Conservation (phyloP, 202 grass and related monocot genomes). For the Schoenoplectus tabernaemontani region DNA sequence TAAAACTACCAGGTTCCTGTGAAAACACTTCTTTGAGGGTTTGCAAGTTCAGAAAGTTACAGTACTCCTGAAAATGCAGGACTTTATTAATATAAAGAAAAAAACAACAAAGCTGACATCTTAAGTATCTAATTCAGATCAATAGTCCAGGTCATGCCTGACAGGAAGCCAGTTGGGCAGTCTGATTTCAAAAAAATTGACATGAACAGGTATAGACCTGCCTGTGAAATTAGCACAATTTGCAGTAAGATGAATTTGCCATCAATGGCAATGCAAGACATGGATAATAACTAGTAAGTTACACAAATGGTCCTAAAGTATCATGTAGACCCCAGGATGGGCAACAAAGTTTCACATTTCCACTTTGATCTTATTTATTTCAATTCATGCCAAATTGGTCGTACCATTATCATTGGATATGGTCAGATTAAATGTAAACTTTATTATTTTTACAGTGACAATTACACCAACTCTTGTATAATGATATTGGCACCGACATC, state of each 20-base stretch:
- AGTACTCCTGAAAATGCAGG: background rate
- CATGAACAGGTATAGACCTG: background rate
- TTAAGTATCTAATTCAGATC: background rate
- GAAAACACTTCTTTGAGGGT: background rate
- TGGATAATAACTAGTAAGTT: background rate
- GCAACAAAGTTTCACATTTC: no score
- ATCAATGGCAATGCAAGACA: background rate
- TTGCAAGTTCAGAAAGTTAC: background rate
- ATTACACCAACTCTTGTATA: background rate
- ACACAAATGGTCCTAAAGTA: background rate
- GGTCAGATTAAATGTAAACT: background rate
- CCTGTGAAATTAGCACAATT: background rate
- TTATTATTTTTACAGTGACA: background rate
- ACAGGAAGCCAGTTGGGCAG: background rate
- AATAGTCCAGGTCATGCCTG: background rate
- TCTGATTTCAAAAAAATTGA: background rate
- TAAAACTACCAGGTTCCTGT: slow-evolving; percentile 13
- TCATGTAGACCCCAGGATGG: no score
- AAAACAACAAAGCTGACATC: background rate
- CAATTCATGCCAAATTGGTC: background rate
- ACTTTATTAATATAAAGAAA: background rate
- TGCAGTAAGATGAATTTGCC: background rate
- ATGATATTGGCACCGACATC: background rate
- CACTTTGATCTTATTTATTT: no score
- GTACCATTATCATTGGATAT: background rate